These are phyloP conservation scores for Begonia masoniana DNA, from an alignment of 306 rosid species.

Conservation along the genomic window DNA sequence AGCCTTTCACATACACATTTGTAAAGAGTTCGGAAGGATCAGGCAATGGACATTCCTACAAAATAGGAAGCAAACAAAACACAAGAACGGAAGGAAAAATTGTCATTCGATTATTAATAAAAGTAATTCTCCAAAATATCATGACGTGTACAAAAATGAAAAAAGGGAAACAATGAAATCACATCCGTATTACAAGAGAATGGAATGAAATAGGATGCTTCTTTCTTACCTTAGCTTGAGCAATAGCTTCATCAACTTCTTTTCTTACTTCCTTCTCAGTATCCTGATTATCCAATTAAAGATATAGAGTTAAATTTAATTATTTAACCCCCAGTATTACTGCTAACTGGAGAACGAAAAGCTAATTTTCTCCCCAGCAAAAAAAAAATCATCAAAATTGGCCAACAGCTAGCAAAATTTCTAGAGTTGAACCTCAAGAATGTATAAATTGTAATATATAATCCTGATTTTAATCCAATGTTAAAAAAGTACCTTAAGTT, in stretches of 20 bases:
- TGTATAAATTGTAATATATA: too few relatives aligned
- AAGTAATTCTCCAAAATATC: background rate
- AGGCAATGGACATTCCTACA: slow-evolving; percentile 81
- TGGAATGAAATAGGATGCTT: slow-evolving; percentile 1
- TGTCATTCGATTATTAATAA: slow-evolving; percentile 3
- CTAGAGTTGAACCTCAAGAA: too few relatives aligned
- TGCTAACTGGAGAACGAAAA: too few relatives aligned
- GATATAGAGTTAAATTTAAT: too few relatives aligned
- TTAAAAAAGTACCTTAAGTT: slow-evolving; percentile 55
- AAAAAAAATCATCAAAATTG: too few relatives aligned
- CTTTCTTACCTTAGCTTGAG: slow-evolving; percentile 71
- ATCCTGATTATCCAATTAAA: slow-evolving; percentile 31
- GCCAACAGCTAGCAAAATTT: too few relatives aligned
- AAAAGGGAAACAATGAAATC: too few relatives aligned
- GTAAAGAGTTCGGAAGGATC: slow-evolving; percentile 59
- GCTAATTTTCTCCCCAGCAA: too few relatives aligned
- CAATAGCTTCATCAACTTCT: slow-evolving; percentile 85
- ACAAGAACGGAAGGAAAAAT: background rate
- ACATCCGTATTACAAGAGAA: background rate
- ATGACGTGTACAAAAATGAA: too few relatives aligned
- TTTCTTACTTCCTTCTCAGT: slow-evolving; percentile 70
- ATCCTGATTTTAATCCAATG: background rate
- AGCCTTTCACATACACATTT: slow-evolving; percentile 54
- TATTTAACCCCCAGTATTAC: too few relatives aligned
- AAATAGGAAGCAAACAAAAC: slow-evolving; percentile 15